phyloP scores from a whole-genome alignment of 139 green algal genomes.

The Chlorella sorokiniana region DNA sequence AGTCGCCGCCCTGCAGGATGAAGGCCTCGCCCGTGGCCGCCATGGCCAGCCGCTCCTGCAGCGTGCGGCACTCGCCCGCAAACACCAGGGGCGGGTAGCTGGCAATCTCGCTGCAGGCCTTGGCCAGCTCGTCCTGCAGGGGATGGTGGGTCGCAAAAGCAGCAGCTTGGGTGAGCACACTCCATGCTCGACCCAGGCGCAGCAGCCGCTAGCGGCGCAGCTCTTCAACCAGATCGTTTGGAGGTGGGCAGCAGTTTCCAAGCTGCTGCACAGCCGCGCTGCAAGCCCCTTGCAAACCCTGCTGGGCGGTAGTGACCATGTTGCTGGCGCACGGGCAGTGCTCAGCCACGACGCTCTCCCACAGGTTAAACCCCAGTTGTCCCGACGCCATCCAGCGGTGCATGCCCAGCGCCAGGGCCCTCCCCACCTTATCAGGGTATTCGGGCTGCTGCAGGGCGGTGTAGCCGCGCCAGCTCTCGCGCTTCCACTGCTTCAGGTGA shows the following conservation, averaged over 20 bases:
- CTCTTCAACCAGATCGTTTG: too few relatives aligned
- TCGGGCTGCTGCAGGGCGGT: conserved; percentile 75
- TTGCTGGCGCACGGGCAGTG: too few relatives aligned
- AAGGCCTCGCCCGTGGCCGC: conserved; percentile 86
- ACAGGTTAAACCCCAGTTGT: too few relatives aligned
- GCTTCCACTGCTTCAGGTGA: conserved; percentile 54
- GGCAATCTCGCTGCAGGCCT: conserved; percentile 70
- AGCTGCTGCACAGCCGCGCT: too few relatives aligned
- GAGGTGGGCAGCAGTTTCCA: too few relatives aligned
- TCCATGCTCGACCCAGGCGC: too few relatives aligned
- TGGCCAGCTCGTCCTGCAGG: conserved; percentile 52
- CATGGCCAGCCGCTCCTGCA: conserved; percentile 88
- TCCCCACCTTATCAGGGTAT: conserved; percentile 65
- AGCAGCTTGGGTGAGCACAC: conserved; percentile 54
- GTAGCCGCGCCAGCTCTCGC: conserved; percentile 62
- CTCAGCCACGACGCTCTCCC: too few relatives aligned
- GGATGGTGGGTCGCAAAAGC: too few relatives aligned
- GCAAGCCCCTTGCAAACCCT: too few relatives aligned
- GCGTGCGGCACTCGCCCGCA: conserved; percentile 92
- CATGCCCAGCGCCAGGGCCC: conserved; percentile 14
- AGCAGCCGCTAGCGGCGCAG: not conserved
- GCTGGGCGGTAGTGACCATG: too few relatives aligned
- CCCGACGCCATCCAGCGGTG: conserved; percentile 58
- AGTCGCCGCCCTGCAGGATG: conserved; percentile 91
- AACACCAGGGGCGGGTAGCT: conserved; percentile 94